Percentiles rank a stretch among this genome's conserved stretches.
Evolutionary conservation across 768 basidiomycete genomes (phyloP).

Genomic region (Tricholoma terreum): DNA sequence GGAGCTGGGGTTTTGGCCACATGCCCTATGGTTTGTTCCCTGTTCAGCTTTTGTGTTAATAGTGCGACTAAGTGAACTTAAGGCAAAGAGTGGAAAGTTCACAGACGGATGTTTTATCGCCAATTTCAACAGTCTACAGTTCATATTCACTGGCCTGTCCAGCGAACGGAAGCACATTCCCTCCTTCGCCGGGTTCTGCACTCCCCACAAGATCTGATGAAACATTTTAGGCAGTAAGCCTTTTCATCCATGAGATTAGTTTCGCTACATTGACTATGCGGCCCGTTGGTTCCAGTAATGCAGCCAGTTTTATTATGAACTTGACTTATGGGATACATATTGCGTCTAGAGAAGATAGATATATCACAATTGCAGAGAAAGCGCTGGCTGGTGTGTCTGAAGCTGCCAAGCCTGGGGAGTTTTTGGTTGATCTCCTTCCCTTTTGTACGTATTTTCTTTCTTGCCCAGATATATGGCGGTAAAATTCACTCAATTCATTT

Average conservation of each 20-base stretch:
- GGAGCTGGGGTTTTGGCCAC: slow-evolving; percentile 55
- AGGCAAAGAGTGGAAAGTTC: slow-evolving; percentile 52
- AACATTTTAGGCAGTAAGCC: slow-evolving; percentile 49
- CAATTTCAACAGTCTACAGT: slow-evolving; percentile 46
- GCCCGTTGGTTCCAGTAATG: slow-evolving; percentile 34
- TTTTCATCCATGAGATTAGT: not conserved
- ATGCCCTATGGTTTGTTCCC: slow-evolving; percentile 45
- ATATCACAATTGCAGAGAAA: slow-evolving; percentile 50
- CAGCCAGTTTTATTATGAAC: slow-evolving; percentile 52
- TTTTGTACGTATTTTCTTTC: slow-evolving; percentile 22
- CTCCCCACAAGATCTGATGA: slow-evolving; percentile 40
- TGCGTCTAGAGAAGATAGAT: slow-evolving; percentile 39
- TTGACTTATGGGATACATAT: slow-evolving; percentile 50
- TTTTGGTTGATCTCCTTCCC: slow-evolving; percentile 51
- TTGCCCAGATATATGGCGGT: not conserved
- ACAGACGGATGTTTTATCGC: slow-evolving; percentile 50
- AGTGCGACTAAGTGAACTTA: not conserved
- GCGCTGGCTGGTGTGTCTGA: slow-evolving; percentile 49
- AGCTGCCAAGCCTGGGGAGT: slow-evolving; percentile 50
- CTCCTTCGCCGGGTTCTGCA: slow-evolving; percentile 44
- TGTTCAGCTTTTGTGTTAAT: not conserved
- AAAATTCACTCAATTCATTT: not conserved
- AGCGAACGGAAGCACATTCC: slow-evolving; percentile 41
- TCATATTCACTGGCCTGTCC: slow-evolving; percentile 41
- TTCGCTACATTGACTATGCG: not conserved